Evolutionary conservation across 768 basidiomycete genomes (phyloP).

Genomic region (Kwoniella dendrophila): DNA sequence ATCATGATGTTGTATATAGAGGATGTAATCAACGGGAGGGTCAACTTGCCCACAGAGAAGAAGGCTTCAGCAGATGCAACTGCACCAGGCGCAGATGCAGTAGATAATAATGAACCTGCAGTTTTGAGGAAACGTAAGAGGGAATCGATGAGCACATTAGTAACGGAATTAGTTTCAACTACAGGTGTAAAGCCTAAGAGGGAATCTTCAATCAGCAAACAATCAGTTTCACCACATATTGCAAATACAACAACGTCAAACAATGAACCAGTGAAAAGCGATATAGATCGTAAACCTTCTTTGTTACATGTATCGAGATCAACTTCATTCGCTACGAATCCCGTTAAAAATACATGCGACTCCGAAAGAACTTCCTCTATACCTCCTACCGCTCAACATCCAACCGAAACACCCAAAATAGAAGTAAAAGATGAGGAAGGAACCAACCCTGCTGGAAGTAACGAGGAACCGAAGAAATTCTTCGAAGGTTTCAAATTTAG

Average conservation of each 20-base stretch:
- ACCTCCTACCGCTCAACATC: too few relatives aligned
- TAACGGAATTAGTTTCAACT: conserved; percentile 46
- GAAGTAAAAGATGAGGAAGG: too few relatives aligned
- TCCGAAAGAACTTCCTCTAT: conserved; percentile 6
- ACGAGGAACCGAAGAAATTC: conserved; percentile 22
- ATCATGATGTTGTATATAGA: conserved; percentile 17
- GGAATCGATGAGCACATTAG: conserved; percentile 35
- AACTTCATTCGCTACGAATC: conserved; percentile 32
- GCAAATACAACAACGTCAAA: not conserved
- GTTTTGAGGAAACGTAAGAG: conserved; percentile 42
- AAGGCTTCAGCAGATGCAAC: conserved; percentile 18
- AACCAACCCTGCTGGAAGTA: too few relatives aligned
- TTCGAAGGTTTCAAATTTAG: conserved; percentile 47
- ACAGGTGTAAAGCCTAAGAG: conserved; percentile 5
- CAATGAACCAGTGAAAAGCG: not conserved
- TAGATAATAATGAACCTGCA: conserved; percentile 38
- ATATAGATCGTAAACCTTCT: conserved; percentile 32
- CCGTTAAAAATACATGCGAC: not conserved
- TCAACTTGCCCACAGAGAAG: conserved; percentile 1
- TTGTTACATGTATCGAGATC: conserved; percentile 42
- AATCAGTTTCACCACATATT: not conserved
- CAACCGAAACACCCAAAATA: too few relatives aligned
- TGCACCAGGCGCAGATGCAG: not conserved
- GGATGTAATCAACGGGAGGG: conserved; percentile 40
- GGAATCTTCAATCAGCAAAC: not conserved